Percentiles rank a stretch among this genome's conserved stretches.
phyloP scores from a whole-genome alignment of 176 grass and related monocot genomes.

The Tuctoria greenei region DNA sequence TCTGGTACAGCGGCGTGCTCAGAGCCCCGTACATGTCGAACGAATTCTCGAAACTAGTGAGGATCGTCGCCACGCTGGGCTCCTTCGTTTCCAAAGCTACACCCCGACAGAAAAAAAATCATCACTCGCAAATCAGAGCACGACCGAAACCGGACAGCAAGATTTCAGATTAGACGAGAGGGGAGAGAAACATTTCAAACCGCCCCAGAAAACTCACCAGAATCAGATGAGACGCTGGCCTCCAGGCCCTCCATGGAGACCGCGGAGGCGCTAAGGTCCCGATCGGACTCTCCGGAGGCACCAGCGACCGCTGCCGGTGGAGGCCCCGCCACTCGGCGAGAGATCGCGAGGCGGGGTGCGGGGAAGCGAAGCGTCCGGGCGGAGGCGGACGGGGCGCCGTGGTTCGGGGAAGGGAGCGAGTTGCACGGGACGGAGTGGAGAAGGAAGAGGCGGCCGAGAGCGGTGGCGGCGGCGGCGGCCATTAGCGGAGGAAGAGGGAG shows the following conservation, averaged over 20 bases:
- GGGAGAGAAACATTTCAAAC: background rate
- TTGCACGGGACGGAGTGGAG: background rate
- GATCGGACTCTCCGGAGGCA: slow-evolving; percentile 19
- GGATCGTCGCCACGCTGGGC: slow-evolving; percentile 74
- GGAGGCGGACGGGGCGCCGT: background rate
- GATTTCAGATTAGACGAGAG: background rate
- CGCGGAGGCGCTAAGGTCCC: slow-evolving; percentile 35
- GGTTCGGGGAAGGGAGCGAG: background rate
- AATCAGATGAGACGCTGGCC: background rate
- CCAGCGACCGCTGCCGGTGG: slow-evolving; percentile 21
- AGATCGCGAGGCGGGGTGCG: slow-evolving; percentile 17
- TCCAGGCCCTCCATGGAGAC: background rate
- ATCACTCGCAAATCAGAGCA: background rate
- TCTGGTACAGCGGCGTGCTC: slow-evolving; percentile 98
- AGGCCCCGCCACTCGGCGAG: slow-evolving; percentile 24
- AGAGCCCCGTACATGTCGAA: slow-evolving; percentile 78
- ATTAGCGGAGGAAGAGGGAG: background rate
- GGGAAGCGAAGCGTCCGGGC: background rate
- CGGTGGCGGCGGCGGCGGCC: slow-evolving; percentile 24
- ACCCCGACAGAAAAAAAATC: background rate
- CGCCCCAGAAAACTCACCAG: slow-evolving; percentile 28
- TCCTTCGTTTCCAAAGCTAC: slow-evolving; percentile 58
- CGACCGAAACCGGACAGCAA: background rate
- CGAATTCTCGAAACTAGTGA: slow-evolving; percentile 79
- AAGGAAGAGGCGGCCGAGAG: slow-evolving; percentile 31